Percentiles rank a stretch among this genome's conserved stretches.
These are phyloP conservation scores for Talaromyces islandicus DNA, from an alignment of 2,329 filamentous ascomycete genomes.

Conservation along the genomic window DNA sequence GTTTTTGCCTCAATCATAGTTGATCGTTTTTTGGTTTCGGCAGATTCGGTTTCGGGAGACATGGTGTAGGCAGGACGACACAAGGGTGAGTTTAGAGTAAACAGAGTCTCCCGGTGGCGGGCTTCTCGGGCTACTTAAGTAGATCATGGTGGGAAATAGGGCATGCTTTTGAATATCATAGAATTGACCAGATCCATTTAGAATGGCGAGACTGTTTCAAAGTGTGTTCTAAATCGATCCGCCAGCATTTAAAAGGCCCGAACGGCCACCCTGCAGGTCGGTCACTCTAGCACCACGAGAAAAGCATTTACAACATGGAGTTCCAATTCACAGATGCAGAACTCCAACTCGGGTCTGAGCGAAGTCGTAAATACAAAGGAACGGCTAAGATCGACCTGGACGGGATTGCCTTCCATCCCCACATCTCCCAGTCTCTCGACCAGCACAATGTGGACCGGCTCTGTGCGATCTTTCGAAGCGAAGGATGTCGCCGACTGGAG, in stretches of 20 bases:
- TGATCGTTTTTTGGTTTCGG: background rate
- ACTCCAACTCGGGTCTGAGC: constrained; percentile 14
- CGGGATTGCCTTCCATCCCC: constrained; percentile 17
- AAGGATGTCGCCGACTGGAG: constrained; percentile 18
- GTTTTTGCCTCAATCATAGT: background rate
- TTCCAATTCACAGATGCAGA: constrained; percentile 14
- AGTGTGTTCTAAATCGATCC: background rate
- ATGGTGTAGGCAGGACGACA: background rate
- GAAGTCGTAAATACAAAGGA: constrained; percentile 19
- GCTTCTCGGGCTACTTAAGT: background rate
- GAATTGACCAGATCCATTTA: background rate
- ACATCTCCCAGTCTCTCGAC: constrained; percentile 14
- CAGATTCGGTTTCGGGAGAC: background rate
- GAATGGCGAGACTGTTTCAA: background rate
- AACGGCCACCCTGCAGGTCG: background rate
- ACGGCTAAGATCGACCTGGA: constrained; percentile 19
- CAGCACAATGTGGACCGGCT: constrained; percentile 18
- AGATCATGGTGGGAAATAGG: background rate
- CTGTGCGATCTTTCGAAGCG: constrained; percentile 16
- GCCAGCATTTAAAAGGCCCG: background rate
- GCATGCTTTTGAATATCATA: background rate
- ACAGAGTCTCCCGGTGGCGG: background rate
- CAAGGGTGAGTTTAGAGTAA: background rate
- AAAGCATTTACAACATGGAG: background rate
- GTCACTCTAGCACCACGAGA: background rate